phyloP scores from a whole-genome alignment of 306 rosid genomes.

The Trichosanthes cucumerina region DNA sequence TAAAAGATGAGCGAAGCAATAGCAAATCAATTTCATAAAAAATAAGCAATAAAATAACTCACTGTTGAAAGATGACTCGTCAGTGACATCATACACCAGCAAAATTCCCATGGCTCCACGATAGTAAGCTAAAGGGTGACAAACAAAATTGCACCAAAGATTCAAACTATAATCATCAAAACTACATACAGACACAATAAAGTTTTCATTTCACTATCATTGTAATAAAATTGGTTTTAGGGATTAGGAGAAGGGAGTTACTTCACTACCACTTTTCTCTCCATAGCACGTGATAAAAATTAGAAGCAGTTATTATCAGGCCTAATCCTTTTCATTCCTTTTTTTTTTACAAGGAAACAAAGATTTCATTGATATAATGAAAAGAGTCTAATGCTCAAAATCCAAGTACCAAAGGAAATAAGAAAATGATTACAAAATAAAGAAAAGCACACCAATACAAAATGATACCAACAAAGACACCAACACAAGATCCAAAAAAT shows the following conservation, averaged over 20 bases:
- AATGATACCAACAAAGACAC: too few relatives aligned
- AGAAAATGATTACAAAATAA: too few relatives aligned
- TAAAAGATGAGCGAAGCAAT: not conserved
- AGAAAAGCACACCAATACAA: too few relatives aligned
- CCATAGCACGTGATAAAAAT: not conserved
- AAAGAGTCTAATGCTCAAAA: too few relatives aligned
- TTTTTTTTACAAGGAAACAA: too few relatives aligned
- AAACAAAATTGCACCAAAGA: not conserved
- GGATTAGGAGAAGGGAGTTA: not conserved
- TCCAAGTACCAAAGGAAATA: too few relatives aligned
- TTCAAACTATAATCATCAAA: not conserved
- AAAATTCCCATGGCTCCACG: conserved; percentile 91
- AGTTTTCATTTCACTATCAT: not conserved
- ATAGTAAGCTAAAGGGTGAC: conserved; percentile 56
- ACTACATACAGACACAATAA: conserved; percentile 4
- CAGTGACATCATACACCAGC: conserved; percentile 79
- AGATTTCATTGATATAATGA: too few relatives aligned
- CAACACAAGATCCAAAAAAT: too few relatives aligned
- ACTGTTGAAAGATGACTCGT: conserved; percentile 78
- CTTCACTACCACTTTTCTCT: not conserved
- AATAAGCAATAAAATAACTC: conserved; percentile 20
- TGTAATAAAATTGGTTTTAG: not conserved
- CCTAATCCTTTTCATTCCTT: not conserved
- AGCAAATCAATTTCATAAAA: not conserved
- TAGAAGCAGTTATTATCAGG: not conserved